These are phyloP conservation scores for Malassezia cuniculi DNA, from an alignment of 1,284 basidiomycete species.

Conservation along the genomic window DNA sequence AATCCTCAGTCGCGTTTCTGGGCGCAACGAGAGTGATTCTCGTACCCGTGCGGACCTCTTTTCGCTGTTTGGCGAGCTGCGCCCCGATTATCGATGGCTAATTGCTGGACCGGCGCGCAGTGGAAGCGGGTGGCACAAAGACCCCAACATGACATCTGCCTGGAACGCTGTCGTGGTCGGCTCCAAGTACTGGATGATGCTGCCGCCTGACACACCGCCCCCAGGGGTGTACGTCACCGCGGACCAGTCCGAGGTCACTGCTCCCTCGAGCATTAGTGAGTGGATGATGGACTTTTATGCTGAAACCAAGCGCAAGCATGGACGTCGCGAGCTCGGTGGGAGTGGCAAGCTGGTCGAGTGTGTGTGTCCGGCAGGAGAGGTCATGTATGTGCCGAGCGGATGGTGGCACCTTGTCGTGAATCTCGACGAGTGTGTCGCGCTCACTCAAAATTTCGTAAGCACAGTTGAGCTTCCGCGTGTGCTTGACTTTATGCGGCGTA, in stretches of 20 bases:
- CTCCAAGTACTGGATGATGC: slow-evolving; percentile 47
- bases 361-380: slow-evolving; percentile 45
- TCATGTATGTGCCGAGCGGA: slow-evolving; percentile 44
- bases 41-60: slow-evolving; percentile 31
- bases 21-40: slow-evolving; percentile 14
- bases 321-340: slow-evolving; percentile 26
- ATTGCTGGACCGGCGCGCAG: slow-evolving; percentile 33
- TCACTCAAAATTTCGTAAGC: slow-evolving; percentile 49
- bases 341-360: slow-evolving; percentile 45
- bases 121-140: slow-evolving; percentile 42
- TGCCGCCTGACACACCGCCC: slow-evolving; percentile 46
- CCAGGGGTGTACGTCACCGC: slow-evolving; percentile 47
- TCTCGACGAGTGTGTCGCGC: slow-evolving; percentile 40
- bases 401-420: slow-evolving; percentile 43
- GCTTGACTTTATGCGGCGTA: slow-evolving; percentile 47
- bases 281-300: slow-evolving; percentile 47
- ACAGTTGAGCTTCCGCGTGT: slow-evolving; percentile 45
- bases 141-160: slow-evolving; percentile 46
- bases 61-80: slow-evolving; percentile 22
- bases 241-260: slow-evolving; percentile 45
- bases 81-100: slow-evolving; percentile 39
- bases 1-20: slow-evolving; percentile 4
- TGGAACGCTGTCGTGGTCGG: slow-evolving; percentile 48
- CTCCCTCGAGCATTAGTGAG: slow-evolving; percentile 45
- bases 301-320: slow-evolving; percentile 41